Evolutionary conservation across 1,139 yeast species (phyloP).

Genomic region (Candida tropicalis): DNA sequence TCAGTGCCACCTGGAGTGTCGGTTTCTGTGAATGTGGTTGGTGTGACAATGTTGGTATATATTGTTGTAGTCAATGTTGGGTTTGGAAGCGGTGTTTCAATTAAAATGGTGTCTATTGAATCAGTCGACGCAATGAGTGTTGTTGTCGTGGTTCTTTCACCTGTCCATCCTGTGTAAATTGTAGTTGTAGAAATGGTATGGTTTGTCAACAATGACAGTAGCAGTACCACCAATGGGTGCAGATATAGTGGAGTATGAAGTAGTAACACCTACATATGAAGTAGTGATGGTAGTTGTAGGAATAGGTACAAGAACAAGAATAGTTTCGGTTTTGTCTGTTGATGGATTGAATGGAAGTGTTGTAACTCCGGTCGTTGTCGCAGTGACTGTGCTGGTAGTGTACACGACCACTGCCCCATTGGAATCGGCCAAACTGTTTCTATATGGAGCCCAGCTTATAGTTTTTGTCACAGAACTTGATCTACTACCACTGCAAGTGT

Average conservation of each 20-base stretch:
- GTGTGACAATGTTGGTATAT: conserved; percentile 14
- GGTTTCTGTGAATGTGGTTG: conserved; percentile 15
- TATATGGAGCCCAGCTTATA: conserved; percentile 14
- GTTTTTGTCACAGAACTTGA: neutral
- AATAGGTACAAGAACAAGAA: conserved; percentile 21
- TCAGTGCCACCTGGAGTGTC: conserved; percentile 14
- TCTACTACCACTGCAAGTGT: neutral
- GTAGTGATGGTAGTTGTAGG: conserved; percentile 23
- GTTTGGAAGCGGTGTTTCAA: conserved; percentile 21
- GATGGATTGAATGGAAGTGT: conserved; percentile 20
- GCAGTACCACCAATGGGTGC: conserved; percentile 20
- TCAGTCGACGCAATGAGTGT: conserved; percentile 14
- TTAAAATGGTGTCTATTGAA: conserved; percentile 21
- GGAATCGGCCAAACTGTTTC: conserved; percentile 19
- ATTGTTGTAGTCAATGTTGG: conserved; percentile 16
- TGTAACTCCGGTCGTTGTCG: conserved; percentile 22
- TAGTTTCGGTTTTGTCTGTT: conserved; percentile 19
- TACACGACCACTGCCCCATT: conserved; percentile 24
- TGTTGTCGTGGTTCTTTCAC: conserved; percentile 13
- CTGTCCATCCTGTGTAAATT: conserved; percentile 17
- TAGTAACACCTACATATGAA: conserved; percentile 19
- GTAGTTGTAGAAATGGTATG: conserved; percentile 17
- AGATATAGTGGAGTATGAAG: conserved; percentile 16
- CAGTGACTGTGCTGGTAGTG: conserved; percentile 28
- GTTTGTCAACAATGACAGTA: conserved; percentile 18